Conservation (phyloP, 352 stramenopile species). For the Pythium periplocum region DNA sequence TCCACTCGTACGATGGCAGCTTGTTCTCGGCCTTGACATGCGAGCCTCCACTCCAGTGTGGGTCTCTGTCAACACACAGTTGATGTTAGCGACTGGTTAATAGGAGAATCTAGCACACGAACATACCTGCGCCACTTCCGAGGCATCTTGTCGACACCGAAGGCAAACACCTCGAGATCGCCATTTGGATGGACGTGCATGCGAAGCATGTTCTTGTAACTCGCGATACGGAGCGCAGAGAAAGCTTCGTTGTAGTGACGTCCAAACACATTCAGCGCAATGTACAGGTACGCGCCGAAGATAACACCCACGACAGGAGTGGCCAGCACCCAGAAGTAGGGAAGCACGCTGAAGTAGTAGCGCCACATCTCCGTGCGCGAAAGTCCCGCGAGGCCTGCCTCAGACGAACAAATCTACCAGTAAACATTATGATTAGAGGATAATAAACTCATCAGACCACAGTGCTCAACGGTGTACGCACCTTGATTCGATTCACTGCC, state of each 20-base stretch:
- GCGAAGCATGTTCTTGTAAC: slow-evolving; percentile 88
- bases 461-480: slow-evolving; percentile 3
- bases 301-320: slow-evolving; percentile 76
- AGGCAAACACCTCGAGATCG: slow-evolving; percentile 74
- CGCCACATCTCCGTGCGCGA: slow-evolving; percentile 69
- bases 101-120: slow-evolving; percentile 5
- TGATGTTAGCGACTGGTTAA: background rate
- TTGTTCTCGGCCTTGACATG: slow-evolving; percentile 48
- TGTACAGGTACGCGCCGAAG: slow-evolving; percentile 82
- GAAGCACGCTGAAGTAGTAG: slow-evolving; percentile 81
- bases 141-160: slow-evolving; percentile 89
- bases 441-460: background rate
- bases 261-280: slow-evolving; percentile 79
- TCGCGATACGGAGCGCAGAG: slow-evolving; percentile 79
- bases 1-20: slow-evolving; percentile 70
- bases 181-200: slow-evolving; percentile 71
- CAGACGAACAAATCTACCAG: slow-evolving; percentile 51
- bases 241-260: slow-evolving; percentile 90
- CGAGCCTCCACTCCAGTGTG: slow-evolving; percentile 64
- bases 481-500: slow-evolving; percentile 74
- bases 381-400: slow-evolving; percentile 39
- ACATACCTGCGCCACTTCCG: slow-evolving; percentile 73
- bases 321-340: slow-evolving; percentile 86
- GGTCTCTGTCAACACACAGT: slow-evolving; percentile 35
- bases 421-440: background rate